Base-by-base conservation (phyloP, 257 asterid species). In the Lycium barbarum region DNA sequence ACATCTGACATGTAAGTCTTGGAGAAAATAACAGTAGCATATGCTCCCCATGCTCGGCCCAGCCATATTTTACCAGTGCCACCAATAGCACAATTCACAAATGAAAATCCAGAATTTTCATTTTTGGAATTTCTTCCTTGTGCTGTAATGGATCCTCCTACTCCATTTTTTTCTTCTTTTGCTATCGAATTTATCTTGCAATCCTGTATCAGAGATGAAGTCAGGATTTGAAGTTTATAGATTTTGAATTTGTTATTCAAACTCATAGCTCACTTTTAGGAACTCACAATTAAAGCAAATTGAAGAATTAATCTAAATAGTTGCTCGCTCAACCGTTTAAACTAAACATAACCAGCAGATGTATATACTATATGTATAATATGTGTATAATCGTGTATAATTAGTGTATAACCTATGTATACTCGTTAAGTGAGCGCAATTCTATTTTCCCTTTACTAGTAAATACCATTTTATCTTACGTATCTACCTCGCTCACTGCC, bases 31-130 rank as follows among this genome's bases (percentile, higher is more conserved):
- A 90, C 90, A 0, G 95, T 94, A 1, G 99, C 91, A 45, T 92
- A 94, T 40, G 85, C 83, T 0, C 99, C 97, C 99, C 99, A 96
- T 0, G 99, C 97, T 84, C 98, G 86, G 1, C 99, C 99, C 1
- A 96, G 91, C 98, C 93, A 96, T 84, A 93, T 95, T 84, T 87
- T 93, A 5, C 98, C 99, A 8, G 81, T 91, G 10, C 99, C 99
- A 1, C 17, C 54, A 14, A 96, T 83, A 66, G 66, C 86, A 86
- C 99, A 96, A 38, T 89, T 93, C 68, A 94, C 92, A 84, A 96
- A 96, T 5, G 99, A 92, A 88, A 91, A 96, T 1, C 99, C 99
- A 0, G 94, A 88, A 40, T 84, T 89, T 49, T 93, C 94, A 11
- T 82, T 67, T 1, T 51, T 20, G 0, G 98, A 92, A 63, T 88